phyloP scores from a whole-genome alignment of 2,329 filamentous ascomycete genomes.

The Neofusicoccum sp. region DNA sequence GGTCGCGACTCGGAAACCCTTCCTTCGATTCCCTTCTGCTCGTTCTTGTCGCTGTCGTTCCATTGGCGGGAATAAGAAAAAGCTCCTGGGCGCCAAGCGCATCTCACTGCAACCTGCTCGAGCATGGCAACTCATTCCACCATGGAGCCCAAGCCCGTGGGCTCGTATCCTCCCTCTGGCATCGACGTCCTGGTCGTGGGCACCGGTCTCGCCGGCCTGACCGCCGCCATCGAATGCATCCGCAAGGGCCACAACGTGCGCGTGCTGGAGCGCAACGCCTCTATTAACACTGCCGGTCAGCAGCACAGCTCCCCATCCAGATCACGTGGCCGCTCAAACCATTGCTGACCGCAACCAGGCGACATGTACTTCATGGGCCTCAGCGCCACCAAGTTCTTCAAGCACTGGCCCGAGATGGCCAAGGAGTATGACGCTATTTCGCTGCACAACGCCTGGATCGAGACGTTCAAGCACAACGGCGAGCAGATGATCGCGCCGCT shows the following conservation, averaged over 20 bases:
- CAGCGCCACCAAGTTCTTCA: constrained; percentile 55
- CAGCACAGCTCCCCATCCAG: neutral
- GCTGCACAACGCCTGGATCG: constrained; percentile 55
- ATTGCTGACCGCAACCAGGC: constrained; percentile 33
- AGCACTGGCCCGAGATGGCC: constrained; percentile 55
- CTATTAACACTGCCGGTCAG: constrained; percentile 54
- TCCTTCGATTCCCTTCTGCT: neutral
- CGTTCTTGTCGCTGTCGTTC: neutral
- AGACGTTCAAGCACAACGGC: constrained; percentile 55
- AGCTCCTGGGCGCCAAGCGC: neutral
- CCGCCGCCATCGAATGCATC: constrained; percentile 38
- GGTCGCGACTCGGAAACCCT: too few species aligned
- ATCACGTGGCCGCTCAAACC: neutral
- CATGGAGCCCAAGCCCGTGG: constrained; percentile 47
- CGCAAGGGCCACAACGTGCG: constrained; percentile 42
- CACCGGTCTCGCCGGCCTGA: constrained; percentile 39
- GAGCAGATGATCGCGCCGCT: constrained; percentile 49
- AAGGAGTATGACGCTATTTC: constrained; percentile 53
- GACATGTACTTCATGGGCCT: constrained; percentile 63
- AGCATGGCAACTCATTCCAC: neutral
- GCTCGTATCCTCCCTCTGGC: constrained; percentile 47
- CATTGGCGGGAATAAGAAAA: neutral
- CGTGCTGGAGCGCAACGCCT: constrained; percentile 44
- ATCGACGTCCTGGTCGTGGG: constrained; percentile 43
- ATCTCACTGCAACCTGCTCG: neutral